Evolutionary conservation across 2,329 filamentous ascomycete species (phyloP), one percentile per base, ranked within the genome.

Genomic region (Ascochyta lentis): DNA sequence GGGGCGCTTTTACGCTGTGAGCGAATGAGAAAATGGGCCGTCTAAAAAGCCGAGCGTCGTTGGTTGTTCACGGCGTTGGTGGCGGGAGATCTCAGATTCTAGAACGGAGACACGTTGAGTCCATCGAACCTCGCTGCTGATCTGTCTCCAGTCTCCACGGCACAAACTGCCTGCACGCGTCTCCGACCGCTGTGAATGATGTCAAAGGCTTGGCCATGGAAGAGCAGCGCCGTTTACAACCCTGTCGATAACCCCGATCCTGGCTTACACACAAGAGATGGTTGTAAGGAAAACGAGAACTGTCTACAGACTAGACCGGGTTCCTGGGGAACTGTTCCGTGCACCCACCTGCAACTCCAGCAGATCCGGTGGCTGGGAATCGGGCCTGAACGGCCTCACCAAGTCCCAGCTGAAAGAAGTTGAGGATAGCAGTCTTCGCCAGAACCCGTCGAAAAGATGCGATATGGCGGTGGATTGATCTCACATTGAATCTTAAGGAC

Each of bases 301-400:
- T 51, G 47, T 56, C 53, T 56, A 56, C 33, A 19, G 23, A 29
- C 53, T 51, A 56, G 53, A 38, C 53, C 15, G n/a, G 53, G 51
- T 45, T 46, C 38, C 24, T 49, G 52, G 46, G 52, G 37, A 47
- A 47, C 31, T 33, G 22, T 34, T 27, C 42, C 43, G 42, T 43
- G 42, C 53, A 51, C 47, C 37, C 42, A 43, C 12, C 31, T 55
- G 41, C 35, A 46, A 19, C 27, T 12, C 3, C 39, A 40, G 16
- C 35, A 46, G 23, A 16, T 27, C 26, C 16, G 15, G 29, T 42
- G 46, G 46, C 37, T 50, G 53, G 35, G 13, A 38, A 26, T 37
- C 41, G 29, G 46, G 41, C 41, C 37, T 55, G 41, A 42, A 42
- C 29, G 46, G 37, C 46, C 42, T 50, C 37, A 40, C n/a, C 34